These are phyloP conservation scores for Pterocarpus macrocarpus DNA, from an alignment of 306 rosid genomes.

Conservation along the genomic window DNA sequence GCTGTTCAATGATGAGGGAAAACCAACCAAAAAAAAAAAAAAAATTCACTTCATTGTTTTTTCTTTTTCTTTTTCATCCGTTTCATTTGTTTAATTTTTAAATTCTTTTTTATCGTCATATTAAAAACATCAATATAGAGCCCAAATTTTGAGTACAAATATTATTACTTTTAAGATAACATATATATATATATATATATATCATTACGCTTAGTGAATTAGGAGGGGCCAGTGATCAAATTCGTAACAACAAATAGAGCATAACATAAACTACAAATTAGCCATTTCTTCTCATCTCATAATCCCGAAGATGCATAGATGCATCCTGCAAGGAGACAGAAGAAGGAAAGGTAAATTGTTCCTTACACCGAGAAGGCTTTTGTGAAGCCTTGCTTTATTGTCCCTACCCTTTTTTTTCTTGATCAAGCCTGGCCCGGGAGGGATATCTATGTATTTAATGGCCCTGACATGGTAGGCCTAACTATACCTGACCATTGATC, in stretches of 20 bases:
- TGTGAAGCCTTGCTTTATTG: not conserved
- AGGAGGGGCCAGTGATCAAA: not conserved
- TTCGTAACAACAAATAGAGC: not conserved
- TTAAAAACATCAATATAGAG: no score
- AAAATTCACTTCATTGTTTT: no score
- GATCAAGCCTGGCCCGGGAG: constrained; percentile 28
- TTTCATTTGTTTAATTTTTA: no score
- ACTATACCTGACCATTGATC: not conserved
- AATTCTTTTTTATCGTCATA: not conserved
- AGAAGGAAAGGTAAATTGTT: constrained; percentile 2
- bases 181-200: no score
- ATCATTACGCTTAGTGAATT: not conserved
- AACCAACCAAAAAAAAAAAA: no score
- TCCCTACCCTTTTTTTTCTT: not conserved
- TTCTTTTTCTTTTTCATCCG: no score
- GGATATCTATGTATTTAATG: not conserved
- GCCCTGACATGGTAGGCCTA: constrained; percentile 19
- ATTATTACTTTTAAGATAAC: no score
- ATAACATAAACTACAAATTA: not conserved
- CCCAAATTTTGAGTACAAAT: not conserved
- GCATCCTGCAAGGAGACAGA: constrained; percentile 8
- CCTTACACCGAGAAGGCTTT: not conserved
- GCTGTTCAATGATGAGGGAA: no score
- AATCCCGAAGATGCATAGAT: not conserved
- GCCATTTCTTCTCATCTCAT: no score